phyloP scores from a whole-genome alignment of 768 basidiomycete species.

The Amylocystis lapponica region DNA sequence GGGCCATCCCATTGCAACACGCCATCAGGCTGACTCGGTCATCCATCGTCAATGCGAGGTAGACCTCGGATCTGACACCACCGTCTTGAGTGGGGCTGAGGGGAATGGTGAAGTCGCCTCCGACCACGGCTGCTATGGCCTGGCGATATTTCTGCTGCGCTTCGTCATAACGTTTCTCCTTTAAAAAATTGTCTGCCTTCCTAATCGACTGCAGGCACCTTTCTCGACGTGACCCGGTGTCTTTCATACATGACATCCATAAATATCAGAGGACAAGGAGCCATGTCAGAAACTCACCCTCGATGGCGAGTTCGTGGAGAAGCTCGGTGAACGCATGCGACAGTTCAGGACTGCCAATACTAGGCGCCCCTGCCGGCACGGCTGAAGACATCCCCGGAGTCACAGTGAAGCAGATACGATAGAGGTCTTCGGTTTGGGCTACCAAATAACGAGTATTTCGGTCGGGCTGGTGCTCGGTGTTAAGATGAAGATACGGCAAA shows the following conservation, averaged over 20 bases:
- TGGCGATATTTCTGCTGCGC: slow-evolving; percentile 3
- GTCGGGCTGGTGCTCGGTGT: too few species aligned
- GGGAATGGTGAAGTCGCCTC: slow-evolving; percentile 4
- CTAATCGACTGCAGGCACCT: too few species aligned
- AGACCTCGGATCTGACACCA: slow-evolving; percentile 5
- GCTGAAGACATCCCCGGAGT: too few species aligned
- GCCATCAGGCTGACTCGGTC: slow-evolving; percentile 7
- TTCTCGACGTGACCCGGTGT: too few species aligned
- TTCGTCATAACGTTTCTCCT: background rate
- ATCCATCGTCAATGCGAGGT: slow-evolving; percentile 8
- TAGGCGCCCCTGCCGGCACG: too few species aligned
- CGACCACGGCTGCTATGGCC: slow-evolving; percentile 7
- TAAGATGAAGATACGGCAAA: too few species aligned
- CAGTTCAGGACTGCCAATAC: slow-evolving; percentile 6
- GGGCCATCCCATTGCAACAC: slow-evolving; percentile 11
- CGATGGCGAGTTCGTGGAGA: background rate
- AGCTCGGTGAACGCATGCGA: slow-evolving; percentile 4
- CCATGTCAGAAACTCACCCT: too few species aligned
- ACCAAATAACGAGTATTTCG: too few species aligned
- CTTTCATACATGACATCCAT: too few species aligned
- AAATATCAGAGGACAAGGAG: too few species aligned
- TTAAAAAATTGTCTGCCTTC: slow-evolving; percentile 2
- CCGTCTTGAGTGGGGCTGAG: slow-evolving; percentile 4
- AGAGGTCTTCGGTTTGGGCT: too few species aligned
- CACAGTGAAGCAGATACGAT: too few species aligned